A percentile compares a stretch with the other conserved stretches of the same genome.
Evolutionary conservation across 352 stramenopile genomes (phyloP).

Genomic region (Lagenidium sp.): DNA sequence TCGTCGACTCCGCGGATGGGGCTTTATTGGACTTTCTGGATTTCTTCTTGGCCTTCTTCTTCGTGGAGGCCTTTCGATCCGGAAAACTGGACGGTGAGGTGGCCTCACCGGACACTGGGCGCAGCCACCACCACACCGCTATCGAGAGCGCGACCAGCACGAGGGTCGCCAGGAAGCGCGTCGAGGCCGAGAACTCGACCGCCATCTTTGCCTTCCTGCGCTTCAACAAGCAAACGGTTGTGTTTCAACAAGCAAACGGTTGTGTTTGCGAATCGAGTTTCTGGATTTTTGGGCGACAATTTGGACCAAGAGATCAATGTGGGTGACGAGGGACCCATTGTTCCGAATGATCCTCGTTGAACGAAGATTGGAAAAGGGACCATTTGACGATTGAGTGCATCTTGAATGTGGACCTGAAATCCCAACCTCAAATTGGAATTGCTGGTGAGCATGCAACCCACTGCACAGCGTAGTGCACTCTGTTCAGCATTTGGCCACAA

Average conservation of each 20-base stretch:
- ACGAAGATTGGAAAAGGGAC: too few species aligned
- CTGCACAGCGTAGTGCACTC: too few species aligned
- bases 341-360: too few species aligned
- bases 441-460: too few species aligned
- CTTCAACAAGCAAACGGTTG: neutral
- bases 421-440: too few species aligned
- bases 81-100: neutral
- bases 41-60: neutral
- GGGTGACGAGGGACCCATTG: too few species aligned
- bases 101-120: too few species aligned
- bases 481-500: too few species aligned
- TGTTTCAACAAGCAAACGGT: neutral
- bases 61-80: neutral
- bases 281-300: neutral
- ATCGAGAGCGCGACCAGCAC: conserved; percentile 28
- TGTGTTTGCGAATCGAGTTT: conserved; percentile 1
- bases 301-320: too few species aligned
- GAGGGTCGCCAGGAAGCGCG: conserved; percentile 30
- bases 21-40: neutral
- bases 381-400: too few species aligned
- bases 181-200: conserved; percentile 23
- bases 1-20: neutral
- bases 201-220: conserved; percentile 6
- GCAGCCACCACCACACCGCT: conserved; percentile 28
- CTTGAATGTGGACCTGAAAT: too few species aligned